These are phyloP conservation scores for Epichloe typhina DNA, from an alignment of 2,329 filamentous ascomycete genomes.

Conservation along the genomic window DNA sequence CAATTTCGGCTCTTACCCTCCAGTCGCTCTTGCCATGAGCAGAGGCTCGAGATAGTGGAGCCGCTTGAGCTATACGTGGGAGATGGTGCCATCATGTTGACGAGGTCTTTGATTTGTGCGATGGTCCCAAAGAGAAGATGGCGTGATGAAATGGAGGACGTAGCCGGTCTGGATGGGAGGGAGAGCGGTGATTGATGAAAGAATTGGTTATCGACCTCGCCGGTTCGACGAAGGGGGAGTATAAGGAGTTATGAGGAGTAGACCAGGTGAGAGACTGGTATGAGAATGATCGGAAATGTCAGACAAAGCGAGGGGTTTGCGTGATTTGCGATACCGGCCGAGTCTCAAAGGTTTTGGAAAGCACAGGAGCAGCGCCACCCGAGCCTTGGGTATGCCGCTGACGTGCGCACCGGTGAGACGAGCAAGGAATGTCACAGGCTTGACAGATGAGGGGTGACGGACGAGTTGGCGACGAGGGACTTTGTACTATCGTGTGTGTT, in stretches of 20 bases:
- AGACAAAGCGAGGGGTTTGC: conserved; percentile 4
- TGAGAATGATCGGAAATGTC: conserved; percentile 3
- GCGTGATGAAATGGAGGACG: not conserved
- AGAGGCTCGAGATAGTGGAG: conserved; percentile 10
- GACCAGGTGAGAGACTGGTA: conserved; percentile 4
- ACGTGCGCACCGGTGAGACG: conserved; percentile 1
- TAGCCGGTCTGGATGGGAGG: not conserved
- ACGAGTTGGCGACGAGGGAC: conserved; percentile 4
- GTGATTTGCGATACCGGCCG: conserved; percentile 1
- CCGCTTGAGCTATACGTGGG: conserved; percentile 15
- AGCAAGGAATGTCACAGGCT: conserved; percentile 5
- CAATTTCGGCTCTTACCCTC: conserved; percentile 26
- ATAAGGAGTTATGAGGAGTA: not conserved
- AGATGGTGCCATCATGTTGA: conserved; percentile 11
- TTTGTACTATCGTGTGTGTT: conserved; percentile 1
- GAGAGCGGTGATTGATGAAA: not conserved
- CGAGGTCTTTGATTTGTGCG: not conserved
- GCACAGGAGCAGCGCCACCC: not conserved
- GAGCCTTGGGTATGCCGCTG: conserved; percentile 7
- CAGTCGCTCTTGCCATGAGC: conserved; percentile 43
- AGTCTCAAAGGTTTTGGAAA: conserved; percentile 6
- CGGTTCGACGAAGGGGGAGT: not conserved
- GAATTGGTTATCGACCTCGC: not conserved
- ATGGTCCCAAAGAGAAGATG: not conserved
- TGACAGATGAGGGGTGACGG: conserved; percentile 7